Evolutionary conservation across 2,329 filamentous ascomycete species (phyloP).

Genomic region (Trichoderma asperellum): DNA sequence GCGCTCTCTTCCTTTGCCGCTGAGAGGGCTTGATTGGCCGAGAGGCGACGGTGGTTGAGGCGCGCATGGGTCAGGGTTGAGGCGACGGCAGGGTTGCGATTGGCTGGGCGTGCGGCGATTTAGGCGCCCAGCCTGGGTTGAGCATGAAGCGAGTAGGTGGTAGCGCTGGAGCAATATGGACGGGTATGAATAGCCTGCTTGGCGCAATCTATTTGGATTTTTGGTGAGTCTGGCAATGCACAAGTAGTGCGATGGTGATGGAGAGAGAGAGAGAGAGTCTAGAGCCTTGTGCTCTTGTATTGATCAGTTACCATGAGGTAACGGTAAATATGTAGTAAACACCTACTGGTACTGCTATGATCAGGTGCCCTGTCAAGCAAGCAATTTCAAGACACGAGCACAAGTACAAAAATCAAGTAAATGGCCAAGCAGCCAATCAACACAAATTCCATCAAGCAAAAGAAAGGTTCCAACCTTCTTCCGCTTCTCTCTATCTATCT

Average conservation of each 20-base stretch:
- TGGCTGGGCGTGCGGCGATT: slow-evolving; percentile 6
- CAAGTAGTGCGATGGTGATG: not conserved
- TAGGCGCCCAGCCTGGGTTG: slow-evolving; percentile 9
- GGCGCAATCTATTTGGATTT: not conserved
- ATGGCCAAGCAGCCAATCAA: not conserved
- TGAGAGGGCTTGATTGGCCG: slow-evolving; percentile 17
- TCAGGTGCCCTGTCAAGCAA: not conserved
- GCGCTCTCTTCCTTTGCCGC: not conserved
- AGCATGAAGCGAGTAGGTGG: not conserved
- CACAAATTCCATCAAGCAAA: not conserved
- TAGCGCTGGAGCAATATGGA: not conserved
- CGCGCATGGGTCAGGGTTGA: slow-evolving; percentile 5
- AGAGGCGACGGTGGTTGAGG: slow-evolving; percentile 6
- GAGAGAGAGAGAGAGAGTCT: not conserved
- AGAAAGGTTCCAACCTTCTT: not conserved
- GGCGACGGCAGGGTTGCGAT: slow-evolving; percentile 14
- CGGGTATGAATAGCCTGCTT: slow-evolving; percentile 1
- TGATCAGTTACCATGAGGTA: not conserved
- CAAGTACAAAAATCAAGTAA: not conserved
- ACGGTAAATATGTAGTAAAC: too few species aligned
- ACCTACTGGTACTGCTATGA: too few species aligned
- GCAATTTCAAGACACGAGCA: not conserved
- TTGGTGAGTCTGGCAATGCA: not conserved
- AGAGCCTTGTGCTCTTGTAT: not conserved
- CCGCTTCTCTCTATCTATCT: not conserved